Conservation (phyloP, 176 grass and related monocot species). For the Leersia perrieri region DNA sequence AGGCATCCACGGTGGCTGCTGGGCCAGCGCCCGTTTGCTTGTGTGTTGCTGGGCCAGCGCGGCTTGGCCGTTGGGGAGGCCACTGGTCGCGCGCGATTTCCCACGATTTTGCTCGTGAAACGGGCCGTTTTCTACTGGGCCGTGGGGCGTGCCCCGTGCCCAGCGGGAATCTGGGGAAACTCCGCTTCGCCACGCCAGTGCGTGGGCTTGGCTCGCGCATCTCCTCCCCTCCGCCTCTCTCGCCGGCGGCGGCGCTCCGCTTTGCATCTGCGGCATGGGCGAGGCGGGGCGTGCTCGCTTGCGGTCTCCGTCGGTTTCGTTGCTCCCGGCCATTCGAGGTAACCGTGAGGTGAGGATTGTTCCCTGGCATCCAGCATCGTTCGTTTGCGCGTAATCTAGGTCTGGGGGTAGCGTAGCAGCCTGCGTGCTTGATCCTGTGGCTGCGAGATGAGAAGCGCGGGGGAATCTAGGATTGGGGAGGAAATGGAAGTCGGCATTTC, state of each 20-base stretch:
- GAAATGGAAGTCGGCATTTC: neutral
- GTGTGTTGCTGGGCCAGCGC: too few relatives aligned
- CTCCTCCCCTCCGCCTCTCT: neutral
- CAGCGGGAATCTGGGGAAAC: neutral
- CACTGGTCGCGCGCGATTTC: too few relatives aligned
- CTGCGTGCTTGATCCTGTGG: slow-evolving; percentile 16
- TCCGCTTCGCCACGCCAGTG: too few relatives aligned
- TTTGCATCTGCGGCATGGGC: too few relatives aligned
- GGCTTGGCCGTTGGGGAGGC: too few relatives aligned
- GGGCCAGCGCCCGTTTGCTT: too few relatives aligned
- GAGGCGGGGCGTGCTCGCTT: too few relatives aligned
- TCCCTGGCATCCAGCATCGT: neutral
- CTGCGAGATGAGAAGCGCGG: neutral
- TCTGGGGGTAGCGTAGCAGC: neutral
- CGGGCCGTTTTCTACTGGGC: too few relatives aligned
- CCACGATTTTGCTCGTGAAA: too few relatives aligned
- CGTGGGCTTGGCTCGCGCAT: neutral
- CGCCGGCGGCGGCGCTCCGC: too few relatives aligned
- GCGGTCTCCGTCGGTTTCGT: neutral
- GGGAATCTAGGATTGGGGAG: neutral
- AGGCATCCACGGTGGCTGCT: too few relatives aligned
- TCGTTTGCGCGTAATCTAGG: neutral
- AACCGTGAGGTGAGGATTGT: neutral
- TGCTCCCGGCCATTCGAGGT: neutral
- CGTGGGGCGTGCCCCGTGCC: neutral